Conservation (phyloP, 1,284 basidiomycete species). For the Irpex rosettiformis region DNA sequence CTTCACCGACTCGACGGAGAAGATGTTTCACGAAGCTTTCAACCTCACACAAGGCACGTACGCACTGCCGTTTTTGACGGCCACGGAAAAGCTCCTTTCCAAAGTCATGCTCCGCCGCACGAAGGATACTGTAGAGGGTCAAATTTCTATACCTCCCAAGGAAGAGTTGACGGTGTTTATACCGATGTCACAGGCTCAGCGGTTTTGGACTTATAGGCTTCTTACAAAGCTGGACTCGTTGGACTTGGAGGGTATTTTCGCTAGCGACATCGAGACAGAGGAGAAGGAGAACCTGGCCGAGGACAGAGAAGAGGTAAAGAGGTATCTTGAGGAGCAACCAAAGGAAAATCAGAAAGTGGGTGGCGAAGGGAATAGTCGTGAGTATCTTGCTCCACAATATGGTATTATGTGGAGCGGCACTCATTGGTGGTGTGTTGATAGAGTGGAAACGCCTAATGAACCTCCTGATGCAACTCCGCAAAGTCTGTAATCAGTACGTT, state of each 20-base stretch:
- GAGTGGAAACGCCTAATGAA: slow-evolving; percentile 58
- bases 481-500: slow-evolving; percentile 55
- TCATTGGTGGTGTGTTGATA: slow-evolving; percentile 18
- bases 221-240: slow-evolving; percentile 47
- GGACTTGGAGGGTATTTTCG: slow-evolving; percentile 47
- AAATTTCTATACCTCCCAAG: slow-evolving; percentile 43
- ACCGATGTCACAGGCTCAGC: slow-evolving; percentile 54
- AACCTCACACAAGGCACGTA: slow-evolving; percentile 49
- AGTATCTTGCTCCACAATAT: slow-evolving; percentile 11
- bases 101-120: slow-evolving; percentile 59
- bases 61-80: slow-evolving; percentile 43
- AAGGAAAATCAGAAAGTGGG: slow-evolving; percentile 25
- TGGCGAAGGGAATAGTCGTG: slow-evolving; percentile 27
- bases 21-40: slow-evolving; percentile 49
- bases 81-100: slow-evolving; percentile 44
- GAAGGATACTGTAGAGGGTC: slow-evolving; percentile 46
- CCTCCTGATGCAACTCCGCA: slow-evolving; percentile 54
- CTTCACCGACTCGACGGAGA: slow-evolving; percentile 46
- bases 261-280: slow-evolving; percentile 24
- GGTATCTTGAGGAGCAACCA: slow-evolving; percentile 29
- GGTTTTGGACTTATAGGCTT: slow-evolving; percentile 59
- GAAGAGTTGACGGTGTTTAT: slow-evolving; percentile 56
- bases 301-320: too few relatives aligned
- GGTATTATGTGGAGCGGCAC: too few relatives aligned
- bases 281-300: slow-evolving; percentile 36